These are phyloP conservation scores for Spiromastix sp. DNA, from an alignment of 2,329 filamentous ascomycete species.

Conservation along the genomic window DNA sequence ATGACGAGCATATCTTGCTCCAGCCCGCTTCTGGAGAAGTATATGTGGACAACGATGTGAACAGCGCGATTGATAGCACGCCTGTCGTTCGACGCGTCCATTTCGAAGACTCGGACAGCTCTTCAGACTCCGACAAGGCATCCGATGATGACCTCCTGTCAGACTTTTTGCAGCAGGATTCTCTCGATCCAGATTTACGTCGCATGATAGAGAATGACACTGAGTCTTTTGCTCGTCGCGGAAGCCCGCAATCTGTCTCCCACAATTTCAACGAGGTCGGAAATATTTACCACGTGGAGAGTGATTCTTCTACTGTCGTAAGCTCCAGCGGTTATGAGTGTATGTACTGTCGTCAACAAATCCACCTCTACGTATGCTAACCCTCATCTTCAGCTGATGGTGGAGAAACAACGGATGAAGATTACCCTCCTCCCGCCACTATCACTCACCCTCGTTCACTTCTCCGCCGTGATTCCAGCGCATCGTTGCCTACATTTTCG, in stretches of 20 bases:
- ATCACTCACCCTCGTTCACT: conserved; percentile 40
- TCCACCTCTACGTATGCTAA: conserved; percentile 13
- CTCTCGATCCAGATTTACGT: conserved; percentile 61
- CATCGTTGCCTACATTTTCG: conserved; percentile 33
- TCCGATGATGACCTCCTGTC: conserved; percentile 60
- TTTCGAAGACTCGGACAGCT: conserved; percentile 54
- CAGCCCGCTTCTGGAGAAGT: conserved; percentile 28
- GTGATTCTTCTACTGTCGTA: conserved; percentile 32
- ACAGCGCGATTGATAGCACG: conserved; percentile 30
- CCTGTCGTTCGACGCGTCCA: conserved; percentile 56
- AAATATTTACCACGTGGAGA: conserved; percentile 36
- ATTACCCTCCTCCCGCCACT: conserved; percentile 38
- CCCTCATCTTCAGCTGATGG: conserved; percentile 38
- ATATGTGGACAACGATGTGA: conserved; percentile 26
- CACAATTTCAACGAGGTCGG: conserved; percentile 26
- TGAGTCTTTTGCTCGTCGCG: conserved; percentile 10
- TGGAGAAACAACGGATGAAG: conserved; percentile 52
- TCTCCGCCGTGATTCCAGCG: conserved; percentile 38
- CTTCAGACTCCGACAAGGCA: conserved; percentile 44
- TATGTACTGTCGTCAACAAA: conserved; percentile 28
- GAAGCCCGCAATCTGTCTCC: conserved; percentile 21
- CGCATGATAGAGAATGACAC: conserved; percentile 61
- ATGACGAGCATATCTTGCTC: conserved; percentile 28
- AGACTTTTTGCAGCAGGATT: conserved; percentile 66
- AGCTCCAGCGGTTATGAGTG: conserved; percentile 47